Evolutionary conservation across 2,329 filamentous ascomycete genomes (phyloP), one percentile per base, ranked within the genome.

Genomic region (Cladosporium oxysporum): DNA sequence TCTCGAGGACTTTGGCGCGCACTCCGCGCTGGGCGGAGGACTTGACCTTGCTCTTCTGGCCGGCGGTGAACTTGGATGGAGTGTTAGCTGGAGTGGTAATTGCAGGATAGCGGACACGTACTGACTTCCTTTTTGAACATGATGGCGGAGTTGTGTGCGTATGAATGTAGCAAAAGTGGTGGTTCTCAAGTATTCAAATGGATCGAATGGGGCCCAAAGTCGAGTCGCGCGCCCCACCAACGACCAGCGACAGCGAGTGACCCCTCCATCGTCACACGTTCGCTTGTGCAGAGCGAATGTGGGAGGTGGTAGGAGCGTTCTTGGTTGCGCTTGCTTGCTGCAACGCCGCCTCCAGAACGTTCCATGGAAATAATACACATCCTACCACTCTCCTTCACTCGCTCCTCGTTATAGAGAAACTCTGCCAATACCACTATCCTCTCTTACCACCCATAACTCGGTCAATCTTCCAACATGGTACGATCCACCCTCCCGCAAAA

Each of bases 81-180:
- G 58, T 68, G 67, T 67, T 21, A 60, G 66, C 29, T 26, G 35
- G 31, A 62, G 62, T 33, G n/a, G 21, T 31, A 41, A 33, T 31
- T 31, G 35, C 10, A 29, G 52, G 29, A 28, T 3, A 23, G 41
- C 18, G 29, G 62, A 63, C 18, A 71, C 69, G 60, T 29, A 81
- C 86, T 76, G 80, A 95, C 92, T 96, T 63, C 92, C 85, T 95
- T 96, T 78, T 96, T 96, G 79, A 96, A 96, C 92, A 96, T 96
- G 69, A 76, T 87, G 80, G 61, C 52, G 41, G 53, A 52, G 35
- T 16, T 63, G 18, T 35, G 31, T 52, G 26, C 21, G 14, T 47
- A 47, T 47, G 8, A 23, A 12, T 21, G n/a, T 47, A 21, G 41
- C 5, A n/a, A 0, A n/a, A 23, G n/a, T 12, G 41, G 41, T 47